A percentile compares a stretch with the other conserved stretches of the same genome.
These are phyloP conservation scores for Diaporthe aspalathi DNA, from an alignment of 2,329 filamentous ascomycete genomes.

Conservation along the genomic window DNA sequence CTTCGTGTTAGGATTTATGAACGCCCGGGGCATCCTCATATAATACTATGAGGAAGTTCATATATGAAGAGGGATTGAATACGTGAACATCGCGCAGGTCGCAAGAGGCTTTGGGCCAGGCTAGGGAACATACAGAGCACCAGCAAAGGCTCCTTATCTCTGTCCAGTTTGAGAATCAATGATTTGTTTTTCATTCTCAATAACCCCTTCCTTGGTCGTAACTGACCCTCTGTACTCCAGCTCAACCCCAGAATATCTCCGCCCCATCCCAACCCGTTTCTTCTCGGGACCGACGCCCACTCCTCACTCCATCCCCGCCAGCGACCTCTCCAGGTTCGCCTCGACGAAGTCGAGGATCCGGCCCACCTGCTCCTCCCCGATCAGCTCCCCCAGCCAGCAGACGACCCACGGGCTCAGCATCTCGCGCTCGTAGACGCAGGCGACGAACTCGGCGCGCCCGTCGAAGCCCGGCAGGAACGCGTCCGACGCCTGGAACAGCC, in stretches of 20 bases:
- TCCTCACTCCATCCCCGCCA: constrained; percentile 13
- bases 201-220: neutral
- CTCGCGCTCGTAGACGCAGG: constrained; percentile 24
- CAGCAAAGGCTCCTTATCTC: neutral
- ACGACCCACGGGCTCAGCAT: constrained; percentile 34
- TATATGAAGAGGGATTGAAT: neutral
- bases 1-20: neutral
- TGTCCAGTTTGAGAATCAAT: neutral
- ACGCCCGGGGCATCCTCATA: neutral
- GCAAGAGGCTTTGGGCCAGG: neutral
- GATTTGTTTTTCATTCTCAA: neutral
- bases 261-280: neutral
- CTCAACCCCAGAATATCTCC: neutral
- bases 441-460: constrained; percentile 28
- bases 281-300: neutral
- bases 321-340: constrained; percentile 10
- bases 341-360: constrained; percentile 11
- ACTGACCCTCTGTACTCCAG: neutral
- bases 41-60: neutral
- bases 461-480: constrained; percentile 22
- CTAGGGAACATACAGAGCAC: neutral
- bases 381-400: constrained; percentile 34
- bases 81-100: neutral
- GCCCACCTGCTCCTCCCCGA: constrained; percentile 18
- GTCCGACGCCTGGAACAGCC: constrained; percentile 31